phyloP scores from a whole-genome alignment of 2,329 filamentous ascomycete genomes.

The Neofusicoccum parvum region DNA sequence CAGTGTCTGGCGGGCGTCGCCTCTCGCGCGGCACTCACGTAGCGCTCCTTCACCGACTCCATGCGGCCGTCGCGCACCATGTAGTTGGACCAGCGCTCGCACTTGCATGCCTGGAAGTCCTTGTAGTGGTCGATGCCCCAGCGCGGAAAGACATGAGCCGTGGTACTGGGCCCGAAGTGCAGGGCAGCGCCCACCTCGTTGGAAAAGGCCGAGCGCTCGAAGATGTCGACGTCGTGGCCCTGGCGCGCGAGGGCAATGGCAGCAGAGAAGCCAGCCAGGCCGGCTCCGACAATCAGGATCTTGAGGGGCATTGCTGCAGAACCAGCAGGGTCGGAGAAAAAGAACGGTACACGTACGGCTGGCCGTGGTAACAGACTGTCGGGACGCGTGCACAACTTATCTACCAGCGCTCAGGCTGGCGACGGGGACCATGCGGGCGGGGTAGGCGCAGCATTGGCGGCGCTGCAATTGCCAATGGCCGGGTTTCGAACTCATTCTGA shows the following conservation, averaged over 20 bases:
- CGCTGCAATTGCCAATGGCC: background rate
- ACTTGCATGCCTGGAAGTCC: conserved; percentile 24
- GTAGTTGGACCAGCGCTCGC: conserved; percentile 18
- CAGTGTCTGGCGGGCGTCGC: background rate
- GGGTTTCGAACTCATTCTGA: background rate
- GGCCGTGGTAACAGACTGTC: background rate
- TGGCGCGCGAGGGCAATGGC: conserved; percentile 27
- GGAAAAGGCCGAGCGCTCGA: conserved; percentile 35
- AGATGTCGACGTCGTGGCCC: conserved; percentile 29
- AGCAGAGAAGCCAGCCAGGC: conserved; percentile 28
- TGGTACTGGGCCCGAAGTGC: conserved; percentile 42
- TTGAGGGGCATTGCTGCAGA: conserved; percentile 19
- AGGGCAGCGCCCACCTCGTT: conserved; percentile 49
- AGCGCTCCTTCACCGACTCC: background rate
- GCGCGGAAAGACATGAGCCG: conserved; percentile 32
- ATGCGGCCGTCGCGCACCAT: background rate
- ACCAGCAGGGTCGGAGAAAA: background rate
- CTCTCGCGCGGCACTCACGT: background rate
- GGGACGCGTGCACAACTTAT: conserved; percentile 15
- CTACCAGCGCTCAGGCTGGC: background rate
- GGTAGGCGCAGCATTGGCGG: background rate
- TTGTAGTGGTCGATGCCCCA: conserved; percentile 37
- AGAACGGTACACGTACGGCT: background rate
- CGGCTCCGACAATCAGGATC: conserved; percentile 28
- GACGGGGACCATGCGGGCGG: background rate